These are phyloP conservation scores for Croton laevigatus DNA, from an alignment of 441 rosid species.

Conservation along the genomic window DNA sequence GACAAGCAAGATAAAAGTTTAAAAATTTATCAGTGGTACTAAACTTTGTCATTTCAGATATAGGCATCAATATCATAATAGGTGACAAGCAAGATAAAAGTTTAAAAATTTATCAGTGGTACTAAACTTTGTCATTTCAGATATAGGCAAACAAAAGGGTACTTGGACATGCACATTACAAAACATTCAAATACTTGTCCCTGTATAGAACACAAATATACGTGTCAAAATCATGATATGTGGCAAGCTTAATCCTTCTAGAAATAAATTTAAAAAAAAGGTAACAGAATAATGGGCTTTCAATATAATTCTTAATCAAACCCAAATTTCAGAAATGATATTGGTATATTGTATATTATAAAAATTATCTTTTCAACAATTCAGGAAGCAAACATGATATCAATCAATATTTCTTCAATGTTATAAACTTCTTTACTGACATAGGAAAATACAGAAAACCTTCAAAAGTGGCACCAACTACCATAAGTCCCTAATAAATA, in stretches of 20 bases:
- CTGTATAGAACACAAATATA: neutral
- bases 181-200: neutral
- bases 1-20: neutral
- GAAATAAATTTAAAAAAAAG: neutral
- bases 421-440: neutral
- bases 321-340: neutral
- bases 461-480: neutral
- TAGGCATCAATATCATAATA: constrained; percentile 1
- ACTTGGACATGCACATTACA: neutral
- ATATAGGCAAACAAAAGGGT: neutral
- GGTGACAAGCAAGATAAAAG: neutral
- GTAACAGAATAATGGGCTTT: neutral
- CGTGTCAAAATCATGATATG: neutral
- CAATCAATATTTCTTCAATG: neutral
- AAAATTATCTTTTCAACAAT: neutral
- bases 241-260: neutral
- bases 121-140: neutral
- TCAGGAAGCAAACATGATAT: neutral
- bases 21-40: neutral
- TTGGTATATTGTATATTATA: neutral
- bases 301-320: neutral
- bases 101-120: neutral
- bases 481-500: neutral
- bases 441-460: neutral
- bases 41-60: too few relatives aligned